Evolutionary conservation across 768 basidiomycete genomes (phyloP).

Genomic region (Mycena floridula): DNA sequence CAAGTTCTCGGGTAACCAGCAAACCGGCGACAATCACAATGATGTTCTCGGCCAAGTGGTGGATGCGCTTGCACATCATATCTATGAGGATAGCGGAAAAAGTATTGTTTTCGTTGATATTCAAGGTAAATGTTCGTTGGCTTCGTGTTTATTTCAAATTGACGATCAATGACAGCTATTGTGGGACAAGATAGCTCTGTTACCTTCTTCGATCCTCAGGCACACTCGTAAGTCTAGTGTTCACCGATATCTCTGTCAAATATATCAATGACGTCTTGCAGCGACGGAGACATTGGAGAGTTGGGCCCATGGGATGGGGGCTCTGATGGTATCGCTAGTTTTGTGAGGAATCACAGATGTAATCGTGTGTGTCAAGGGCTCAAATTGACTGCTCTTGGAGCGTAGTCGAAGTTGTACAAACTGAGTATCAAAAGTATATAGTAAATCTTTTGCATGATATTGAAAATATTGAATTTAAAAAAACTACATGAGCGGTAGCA

Average conservation of each 20-base stretch:
- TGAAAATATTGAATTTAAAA: neutral
- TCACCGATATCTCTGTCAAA: neutral
- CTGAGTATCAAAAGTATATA: neutral
- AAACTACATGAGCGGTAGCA: slow-evolving; percentile 9
- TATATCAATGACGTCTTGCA: neutral
- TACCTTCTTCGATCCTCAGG: slow-evolving; percentile 4
- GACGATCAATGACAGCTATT: neutral
- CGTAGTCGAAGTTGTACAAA: neutral
- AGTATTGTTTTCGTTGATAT: slow-evolving; percentile 1
- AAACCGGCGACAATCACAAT: slow-evolving; percentile 4
- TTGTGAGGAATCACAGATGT: neutral
- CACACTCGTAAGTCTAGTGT: neutral
- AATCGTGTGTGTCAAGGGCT: neutral
- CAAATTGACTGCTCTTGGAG: neutral
- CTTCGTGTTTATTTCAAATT: neutral
- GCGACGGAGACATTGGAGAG: neutral
- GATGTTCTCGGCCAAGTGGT: slow-evolving; percentile 6
- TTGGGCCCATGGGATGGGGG: neutral
- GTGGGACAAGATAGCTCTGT: slow-evolving; percentile 1
- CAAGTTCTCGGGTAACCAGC: slow-evolving; percentile 6
- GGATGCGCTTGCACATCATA: slow-evolving; percentile 14
- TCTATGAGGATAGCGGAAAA: slow-evolving; percentile 2
- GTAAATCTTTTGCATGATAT: neutral
- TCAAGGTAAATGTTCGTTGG: neutral
- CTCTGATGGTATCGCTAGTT: neutral